A percentile compares a stretch with the other conserved stretches of the same genome.
phyloP scores from a whole-genome alignment of 495 filamentous ascomycete species.

The Talaromyces ruber region DNA sequence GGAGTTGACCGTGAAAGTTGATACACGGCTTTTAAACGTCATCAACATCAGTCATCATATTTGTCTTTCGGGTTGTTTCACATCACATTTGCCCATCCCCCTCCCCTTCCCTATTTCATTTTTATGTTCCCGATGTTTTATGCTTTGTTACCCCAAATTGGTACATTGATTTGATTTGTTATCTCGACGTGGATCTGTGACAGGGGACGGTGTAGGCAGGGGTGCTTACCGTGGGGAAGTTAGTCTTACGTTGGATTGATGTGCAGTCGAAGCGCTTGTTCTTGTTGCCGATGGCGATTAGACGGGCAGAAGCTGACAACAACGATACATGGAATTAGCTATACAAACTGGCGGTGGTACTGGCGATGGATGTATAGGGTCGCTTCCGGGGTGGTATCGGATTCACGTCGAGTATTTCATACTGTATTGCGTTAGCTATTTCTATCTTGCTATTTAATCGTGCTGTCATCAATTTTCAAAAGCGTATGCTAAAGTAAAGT shows the following conservation, averaged over 20 bases:
- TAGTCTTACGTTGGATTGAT: neutral
- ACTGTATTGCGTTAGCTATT: conserved; percentile 8
- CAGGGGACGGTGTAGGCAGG: conserved; percentile 4
- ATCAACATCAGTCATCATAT: neutral
- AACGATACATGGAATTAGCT: neutral
- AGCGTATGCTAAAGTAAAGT: too few species aligned
- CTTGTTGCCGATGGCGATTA: neutral
- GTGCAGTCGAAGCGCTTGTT: neutral
- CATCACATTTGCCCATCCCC: neutral
- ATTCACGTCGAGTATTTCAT: conserved; percentile 32
- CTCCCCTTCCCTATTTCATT: neutral
- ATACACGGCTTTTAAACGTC: conserved; percentile 8
- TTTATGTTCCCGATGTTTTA: neutral
- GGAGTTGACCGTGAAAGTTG: conserved; percentile 21
- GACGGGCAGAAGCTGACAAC: neutral
- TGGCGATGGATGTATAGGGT: conserved; percentile 46
- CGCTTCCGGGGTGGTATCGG: conserved; percentile 42
- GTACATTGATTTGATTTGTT: neutral
- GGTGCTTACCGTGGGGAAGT: neutral
- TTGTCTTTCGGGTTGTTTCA: neutral
- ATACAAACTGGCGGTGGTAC: conserved; percentile 13
- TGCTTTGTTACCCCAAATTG: neutral
- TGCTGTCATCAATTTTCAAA: neutral
- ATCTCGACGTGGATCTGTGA: conserved; percentile 6
- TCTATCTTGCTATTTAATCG: neutral